Evolutionary conservation across 1,284 basidiomycete genomes (phyloP).

Genomic region (Trichosporon ovoides): DNA sequence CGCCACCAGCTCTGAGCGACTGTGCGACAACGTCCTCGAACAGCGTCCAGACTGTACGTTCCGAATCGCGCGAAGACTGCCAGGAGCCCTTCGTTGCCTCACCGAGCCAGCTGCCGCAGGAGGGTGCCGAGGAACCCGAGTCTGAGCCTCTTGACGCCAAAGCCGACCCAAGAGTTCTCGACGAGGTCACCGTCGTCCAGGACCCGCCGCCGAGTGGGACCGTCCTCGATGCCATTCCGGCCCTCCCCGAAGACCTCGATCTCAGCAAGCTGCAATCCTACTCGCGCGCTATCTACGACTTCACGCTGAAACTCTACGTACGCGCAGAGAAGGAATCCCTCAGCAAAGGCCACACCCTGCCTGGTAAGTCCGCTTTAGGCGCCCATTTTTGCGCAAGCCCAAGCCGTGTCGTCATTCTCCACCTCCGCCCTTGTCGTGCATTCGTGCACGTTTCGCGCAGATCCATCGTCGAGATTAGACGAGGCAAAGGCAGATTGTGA

Average conservation of each 20-base stretch:
- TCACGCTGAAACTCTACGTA: conserved; percentile 5
- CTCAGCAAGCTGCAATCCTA: not conserved
- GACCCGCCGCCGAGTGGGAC: conserved; percentile 3
- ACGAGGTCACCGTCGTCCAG: not conserved
- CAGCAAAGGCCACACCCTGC: not conserved
- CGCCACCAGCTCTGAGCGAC: not conserved
- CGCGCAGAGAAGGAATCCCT: not conserved
- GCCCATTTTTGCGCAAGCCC: too few species aligned
- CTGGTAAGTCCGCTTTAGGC: too few species aligned
- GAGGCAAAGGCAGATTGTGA: too few species aligned
- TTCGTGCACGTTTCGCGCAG: too few species aligned
- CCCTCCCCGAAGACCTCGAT: not conserved
- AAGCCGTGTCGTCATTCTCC: too few species aligned
- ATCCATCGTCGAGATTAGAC: too few species aligned
- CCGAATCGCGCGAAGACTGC: not conserved
- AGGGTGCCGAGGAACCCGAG: not conserved
- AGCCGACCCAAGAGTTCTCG: too few species aligned
- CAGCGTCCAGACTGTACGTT: not conserved
- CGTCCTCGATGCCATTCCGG: not conserved
- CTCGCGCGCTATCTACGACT: conserved; percentile 6
- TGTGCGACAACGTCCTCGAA: not conserved
- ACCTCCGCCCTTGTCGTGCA: too few species aligned
- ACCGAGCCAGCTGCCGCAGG: not conserved
- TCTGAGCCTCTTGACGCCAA: not conserved
- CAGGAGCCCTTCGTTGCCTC: not conserved